Conservation (phyloP, 768 basidiomycete genomes). For the Cubamyces lactineus region DNA sequence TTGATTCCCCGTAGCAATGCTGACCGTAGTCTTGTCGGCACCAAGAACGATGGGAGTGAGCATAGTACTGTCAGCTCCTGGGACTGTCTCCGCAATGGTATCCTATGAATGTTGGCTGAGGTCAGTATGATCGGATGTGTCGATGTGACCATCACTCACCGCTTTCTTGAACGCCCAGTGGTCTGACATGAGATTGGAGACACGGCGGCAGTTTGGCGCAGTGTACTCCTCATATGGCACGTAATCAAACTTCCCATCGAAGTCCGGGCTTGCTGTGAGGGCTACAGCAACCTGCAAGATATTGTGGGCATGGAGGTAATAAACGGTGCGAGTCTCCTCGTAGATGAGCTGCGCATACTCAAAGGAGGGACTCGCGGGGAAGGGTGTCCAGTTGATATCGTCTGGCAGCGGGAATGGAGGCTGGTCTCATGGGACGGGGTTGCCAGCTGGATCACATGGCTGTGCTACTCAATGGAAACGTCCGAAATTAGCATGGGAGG, state of each 20-base stretch:
- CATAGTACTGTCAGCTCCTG: slow-evolving; percentile 14
- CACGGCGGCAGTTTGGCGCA: slow-evolving; percentile 31
- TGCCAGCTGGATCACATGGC: slow-evolving; percentile 6
- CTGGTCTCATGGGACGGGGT: not conserved
- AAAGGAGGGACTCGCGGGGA: slow-evolving; percentile 16
- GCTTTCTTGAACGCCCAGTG: slow-evolving; percentile 46
- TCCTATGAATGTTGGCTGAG: slow-evolving; percentile 10
- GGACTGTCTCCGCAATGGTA: slow-evolving; percentile 9
- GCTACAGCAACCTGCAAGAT: slow-evolving; percentile 33
- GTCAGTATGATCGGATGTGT: not conserved
- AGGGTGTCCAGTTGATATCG: slow-evolving; percentile 23
- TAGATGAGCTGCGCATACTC: slow-evolving; percentile 20
- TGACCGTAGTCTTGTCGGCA: slow-evolving; percentile 35
- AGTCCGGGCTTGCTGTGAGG: slow-evolving; percentile 41
- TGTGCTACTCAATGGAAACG: not conserved
- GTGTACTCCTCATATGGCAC: slow-evolving; percentile 36
- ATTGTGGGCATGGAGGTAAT: slow-evolving; percentile 40
- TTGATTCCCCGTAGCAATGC: slow-evolving; percentile 30
- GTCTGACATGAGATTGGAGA: slow-evolving; percentile 44
- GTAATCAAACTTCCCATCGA: slow-evolving; percentile 38
- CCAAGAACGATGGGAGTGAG: slow-evolving; percentile 29
- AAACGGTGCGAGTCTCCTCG: slow-evolving; percentile 20
- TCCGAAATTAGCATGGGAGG: too few species aligned
- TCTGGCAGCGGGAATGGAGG: slow-evolving; percentile 14
- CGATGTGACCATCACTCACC: slow-evolving; percentile 19